These are phyloP conservation scores for Microstroma glucosiphilum DNA, from an alignment of 1,284 basidiomycete genomes.

Conservation along the genomic window DNA sequence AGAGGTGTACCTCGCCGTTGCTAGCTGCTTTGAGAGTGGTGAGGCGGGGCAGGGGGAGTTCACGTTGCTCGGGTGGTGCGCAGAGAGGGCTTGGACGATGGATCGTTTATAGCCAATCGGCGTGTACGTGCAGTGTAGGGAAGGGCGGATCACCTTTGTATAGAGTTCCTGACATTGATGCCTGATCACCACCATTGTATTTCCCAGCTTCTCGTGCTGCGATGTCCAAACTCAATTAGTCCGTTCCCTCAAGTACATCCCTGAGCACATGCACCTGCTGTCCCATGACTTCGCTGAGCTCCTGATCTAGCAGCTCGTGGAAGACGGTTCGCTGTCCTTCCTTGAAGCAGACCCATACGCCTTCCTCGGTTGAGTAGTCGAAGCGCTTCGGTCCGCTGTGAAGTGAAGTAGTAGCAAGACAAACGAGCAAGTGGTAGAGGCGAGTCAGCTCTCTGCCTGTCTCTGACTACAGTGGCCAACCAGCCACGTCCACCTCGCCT, in stretches of 20 bases:
- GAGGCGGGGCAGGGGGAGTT: not conserved
- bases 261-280: constrained; percentile 49
- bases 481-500: not conserved
- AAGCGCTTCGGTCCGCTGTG: constrained; percentile 47
- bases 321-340: constrained; percentile 33
- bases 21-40: not conserved
- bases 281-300: constrained; percentile 35
- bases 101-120: too few species aligned
- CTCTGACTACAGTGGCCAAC: too few species aligned
- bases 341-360: constrained; percentile 40
- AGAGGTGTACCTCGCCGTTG: not conserved
- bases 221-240: too few species aligned
- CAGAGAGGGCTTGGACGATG: not conserved
- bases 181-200: too few species aligned
- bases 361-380: constrained; percentile 37
- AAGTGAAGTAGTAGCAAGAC: too few species aligned
- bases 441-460: not conserved
- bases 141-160: too few species aligned
- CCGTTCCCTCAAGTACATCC: constrained; percentile 54
- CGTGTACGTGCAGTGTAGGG: too few species aligned
- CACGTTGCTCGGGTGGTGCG: not conserved
- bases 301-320: constrained; percentile 29
- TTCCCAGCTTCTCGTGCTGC: too few species aligned
- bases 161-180: too few species aligned
- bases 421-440: not conserved